Conservation (phyloP, 176 grass and related monocot species). For the Musa acuminata region DNA sequence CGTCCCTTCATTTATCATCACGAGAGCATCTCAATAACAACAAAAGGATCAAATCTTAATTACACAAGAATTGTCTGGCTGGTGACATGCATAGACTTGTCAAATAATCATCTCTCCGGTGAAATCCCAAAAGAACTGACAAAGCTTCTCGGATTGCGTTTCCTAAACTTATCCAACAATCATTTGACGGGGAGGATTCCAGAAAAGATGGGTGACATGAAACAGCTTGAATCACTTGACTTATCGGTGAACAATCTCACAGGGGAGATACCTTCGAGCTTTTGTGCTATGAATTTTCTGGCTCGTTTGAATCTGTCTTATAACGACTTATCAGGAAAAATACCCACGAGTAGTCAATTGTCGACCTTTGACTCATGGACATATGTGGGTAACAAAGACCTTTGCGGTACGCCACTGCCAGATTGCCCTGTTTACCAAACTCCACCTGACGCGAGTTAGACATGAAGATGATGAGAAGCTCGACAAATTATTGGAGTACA, state of each 20-base stretch:
- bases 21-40: neutral
- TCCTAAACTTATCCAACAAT: slow-evolving; percentile 2
- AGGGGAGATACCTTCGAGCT: neutral
- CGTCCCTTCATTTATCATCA: too few relatives aligned
- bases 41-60: neutral
- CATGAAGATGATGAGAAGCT: neutral
- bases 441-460: neutral
- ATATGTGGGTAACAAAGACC: neutral
- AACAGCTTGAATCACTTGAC: neutral
- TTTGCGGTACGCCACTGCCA: slow-evolving; percentile 5
- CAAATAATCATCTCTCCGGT: too few relatives aligned
- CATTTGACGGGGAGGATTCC: neutral
- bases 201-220: neutral
- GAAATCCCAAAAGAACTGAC: too few relatives aligned
- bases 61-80: neutral
- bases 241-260: slow-evolving; percentile 3
- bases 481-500: neutral
- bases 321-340: slow-evolving; percentile 2
- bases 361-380: neutral
- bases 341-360: neutral
- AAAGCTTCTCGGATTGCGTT: too few relatives aligned
- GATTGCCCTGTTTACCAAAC: neutral
- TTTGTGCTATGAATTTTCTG: neutral
- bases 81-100: slow-evolving; percentile 1
- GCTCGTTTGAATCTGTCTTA: neutral